Evolutionary conservation across 2,329 filamentous ascomycete genomes (phyloP), one percentile per base, ranked within the genome.

Genomic region (Microsporum ferrugineum): DNA sequence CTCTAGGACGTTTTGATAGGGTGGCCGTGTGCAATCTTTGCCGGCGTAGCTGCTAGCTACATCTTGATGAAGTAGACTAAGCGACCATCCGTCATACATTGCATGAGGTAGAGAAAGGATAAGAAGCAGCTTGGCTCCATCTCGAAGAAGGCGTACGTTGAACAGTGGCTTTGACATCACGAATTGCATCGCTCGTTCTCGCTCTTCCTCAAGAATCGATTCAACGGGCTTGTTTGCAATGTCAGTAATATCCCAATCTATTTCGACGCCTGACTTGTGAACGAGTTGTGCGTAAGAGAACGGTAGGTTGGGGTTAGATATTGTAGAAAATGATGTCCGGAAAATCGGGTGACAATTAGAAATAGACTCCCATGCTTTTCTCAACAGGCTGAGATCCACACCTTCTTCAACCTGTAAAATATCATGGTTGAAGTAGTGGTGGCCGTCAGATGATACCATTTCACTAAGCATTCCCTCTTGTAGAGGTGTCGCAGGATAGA

Each of bases 31-130:
- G 2, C 66, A 65, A 8, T 76, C 70, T 0, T 70, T 64, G 3
- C 76, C 76, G 3, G 76, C 56, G 64, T 95, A 95, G 1, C 86
- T 84, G n/a, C 73, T 76, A 14, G 79, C 72, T 0, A 96, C 80
- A 67, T 94, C 85, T 49, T 80, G 77, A 66, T 94, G 89, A 1
- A 96, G 73, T 14, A 95, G 75, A 2, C 79, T 78, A 10, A 96
- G 80, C 2, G 91, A 95, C 83, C 86, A 91, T 0, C 91, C 91
- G 69, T 96, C 91, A 66, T 96, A 96, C 23, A 96, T 78, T 1
- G 91, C 89, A 72, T 96, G 91, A 0, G 91, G 82, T 43, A 96
- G 84, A 0, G 89, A 91, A 0, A 96, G 71, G 3, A 83, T 62
- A n/a, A 84, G 67, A 61, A 79, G 80, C 2, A 60, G 69, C 14